These are phyloP conservation scores for Raffaelea arxii DNA, from an alignment of 2,329 filamentous ascomycete genomes.

Conservation along the genomic window DNA sequence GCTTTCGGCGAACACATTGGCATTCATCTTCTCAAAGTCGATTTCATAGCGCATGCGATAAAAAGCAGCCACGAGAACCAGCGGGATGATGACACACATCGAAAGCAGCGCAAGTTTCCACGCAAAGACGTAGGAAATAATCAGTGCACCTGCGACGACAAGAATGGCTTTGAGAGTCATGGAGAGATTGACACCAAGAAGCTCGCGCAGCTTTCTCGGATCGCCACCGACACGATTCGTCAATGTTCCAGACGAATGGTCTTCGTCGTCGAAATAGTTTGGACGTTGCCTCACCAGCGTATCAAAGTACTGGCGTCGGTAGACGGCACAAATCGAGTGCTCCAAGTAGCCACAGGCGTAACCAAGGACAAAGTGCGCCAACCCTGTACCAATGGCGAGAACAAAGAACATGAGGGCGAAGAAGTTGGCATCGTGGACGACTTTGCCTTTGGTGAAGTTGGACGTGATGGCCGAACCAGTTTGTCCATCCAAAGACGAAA, in stretches of 20 bases:
- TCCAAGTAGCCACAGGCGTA: conserved; percentile 31
- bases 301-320: conserved; percentile 52
- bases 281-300: conserved; percentile 50
- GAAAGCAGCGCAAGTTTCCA: conserved; percentile 69
- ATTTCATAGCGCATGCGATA: conserved; percentile 48
- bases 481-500: neutral
- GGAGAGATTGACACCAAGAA: conserved; percentile 54
- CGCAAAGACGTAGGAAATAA: conserved; percentile 60
- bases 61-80: conserved; percentile 37
- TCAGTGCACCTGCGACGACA: conserved; percentile 53
- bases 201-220: conserved; percentile 50
- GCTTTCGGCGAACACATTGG: conserved; percentile 58
- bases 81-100: conserved; percentile 48
- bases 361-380: conserved; percentile 42
- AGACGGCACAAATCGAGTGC: conserved; percentile 38
- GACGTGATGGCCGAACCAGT: neutral
- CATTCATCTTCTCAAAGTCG: conserved; percentile 58
- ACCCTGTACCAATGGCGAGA: conserved; percentile 41
- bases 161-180: conserved; percentile 54
- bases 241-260: conserved; percentile 50
- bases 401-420: conserved; percentile 59
- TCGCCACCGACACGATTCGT: conserved; percentile 47
- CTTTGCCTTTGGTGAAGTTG: neutral
- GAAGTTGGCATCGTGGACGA: conserved; percentile 31
- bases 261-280: conserved; percentile 50